Conservation (phyloP, 2,329 filamentous ascomycete species). For the Chrysoporthe austroafricana region DNA sequence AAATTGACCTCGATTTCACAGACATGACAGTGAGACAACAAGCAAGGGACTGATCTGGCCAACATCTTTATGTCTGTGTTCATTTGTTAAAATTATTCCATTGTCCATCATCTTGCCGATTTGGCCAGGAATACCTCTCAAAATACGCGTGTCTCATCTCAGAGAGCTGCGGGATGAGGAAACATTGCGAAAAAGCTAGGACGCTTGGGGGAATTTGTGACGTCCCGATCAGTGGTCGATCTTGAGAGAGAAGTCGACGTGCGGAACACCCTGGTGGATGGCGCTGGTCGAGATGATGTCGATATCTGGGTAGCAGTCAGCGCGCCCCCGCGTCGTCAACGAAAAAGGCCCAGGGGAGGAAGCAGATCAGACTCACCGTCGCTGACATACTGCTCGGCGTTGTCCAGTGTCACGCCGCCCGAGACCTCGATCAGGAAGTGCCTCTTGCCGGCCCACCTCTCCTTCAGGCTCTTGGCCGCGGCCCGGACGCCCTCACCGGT, state of each 20-base stretch:
- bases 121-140: no score
- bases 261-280: slow-evolving; percentile 92
- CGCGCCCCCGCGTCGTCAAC: not conserved
- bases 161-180: not conserved
- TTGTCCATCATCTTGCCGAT: not conserved
- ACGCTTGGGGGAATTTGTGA: not conserved
- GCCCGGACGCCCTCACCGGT: slow-evolving; percentile 74
- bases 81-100: not conserved
- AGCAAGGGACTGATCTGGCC: not conserved
- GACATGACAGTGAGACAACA: not conserved
- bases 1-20: no score
- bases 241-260: slow-evolving; percentile 96
- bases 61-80: not conserved
- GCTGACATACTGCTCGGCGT: slow-evolving; percentile 80
- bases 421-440: slow-evolving; percentile 89
- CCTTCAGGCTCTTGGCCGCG: slow-evolving; percentile 76
- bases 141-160: not conserved
- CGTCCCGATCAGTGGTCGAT: slow-evolving; percentile 55
- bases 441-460: slow-evolving; percentile 74
- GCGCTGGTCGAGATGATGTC: slow-evolving; percentile 96
- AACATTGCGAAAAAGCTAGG: no score
- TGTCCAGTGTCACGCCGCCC: slow-evolving; percentile 83
- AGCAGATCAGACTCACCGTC: slow-evolving; percentile 55
- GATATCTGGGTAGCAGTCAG: slow-evolving; percentile 62
- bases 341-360: not conserved